phyloP scores from a whole-genome alignment of 345 rosid genomes.

The Citrus australasica region DNA sequence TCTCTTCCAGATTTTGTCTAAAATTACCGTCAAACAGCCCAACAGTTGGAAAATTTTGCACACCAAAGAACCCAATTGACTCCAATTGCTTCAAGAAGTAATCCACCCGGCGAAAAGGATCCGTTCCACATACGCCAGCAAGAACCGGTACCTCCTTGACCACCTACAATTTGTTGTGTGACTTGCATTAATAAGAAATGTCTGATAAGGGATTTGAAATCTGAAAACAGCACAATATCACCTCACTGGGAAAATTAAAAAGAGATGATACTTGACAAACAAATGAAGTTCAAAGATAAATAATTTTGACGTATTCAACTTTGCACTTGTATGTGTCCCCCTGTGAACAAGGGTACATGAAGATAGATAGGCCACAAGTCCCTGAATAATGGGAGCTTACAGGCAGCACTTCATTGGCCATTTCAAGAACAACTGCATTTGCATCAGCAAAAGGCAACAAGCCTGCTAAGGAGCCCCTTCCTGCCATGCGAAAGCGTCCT shows the following conservation, averaged over 20 bases:
- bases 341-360: neutral
- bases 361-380: neutral
- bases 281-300: neutral
- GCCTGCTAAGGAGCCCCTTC: slow-evolving; percentile 96
- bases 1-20: slow-evolving; percentile 92
- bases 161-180: slow-evolving; percentile 44
- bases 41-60: slow-evolving; percentile 96
- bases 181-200: slow-evolving; percentile 1
- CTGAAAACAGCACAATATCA: neutral
- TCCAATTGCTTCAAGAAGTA: slow-evolving; percentile 82
- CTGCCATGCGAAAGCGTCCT: slow-evolving; percentile 97
- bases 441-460: slow-evolving; percentile 95
- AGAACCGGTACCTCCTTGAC: slow-evolving; percentile 85
- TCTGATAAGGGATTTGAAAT: neutral
- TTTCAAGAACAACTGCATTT: slow-evolving; percentile 79
- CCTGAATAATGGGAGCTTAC: slow-evolving; percentile 39
- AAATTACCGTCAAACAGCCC: slow-evolving; percentile 96
- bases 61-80: slow-evolving; percentile 83
- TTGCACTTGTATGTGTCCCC: neutral
- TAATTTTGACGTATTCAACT: neutral
- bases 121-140: slow-evolving; percentile 94
- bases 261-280: neutral
- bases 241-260: neutral
- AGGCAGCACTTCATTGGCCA: slow-evolving; percentile 94
- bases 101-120: slow-evolving; percentile 90